Evolutionary conservation across 345 rosid species (phyloP), one percentile per base, ranked within the genome.

Genomic region (Salix exigua): DNA sequence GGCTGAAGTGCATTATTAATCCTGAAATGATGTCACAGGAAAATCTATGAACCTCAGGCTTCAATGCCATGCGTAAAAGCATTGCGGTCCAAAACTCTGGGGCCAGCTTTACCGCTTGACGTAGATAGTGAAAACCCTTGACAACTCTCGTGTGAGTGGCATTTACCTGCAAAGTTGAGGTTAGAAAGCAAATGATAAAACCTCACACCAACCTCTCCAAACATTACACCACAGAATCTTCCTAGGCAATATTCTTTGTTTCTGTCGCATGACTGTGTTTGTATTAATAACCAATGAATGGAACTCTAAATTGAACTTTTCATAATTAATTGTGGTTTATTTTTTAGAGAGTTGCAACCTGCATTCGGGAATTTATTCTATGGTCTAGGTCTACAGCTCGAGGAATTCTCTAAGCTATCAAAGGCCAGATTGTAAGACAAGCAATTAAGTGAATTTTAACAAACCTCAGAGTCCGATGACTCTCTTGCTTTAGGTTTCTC

Each of bases 61-160:
- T 93, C 81, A 79, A 46, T 17, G 85, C 83, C 83, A 92, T 82
- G 26, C 97, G 86, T 64, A 90, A 48, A 31, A 91, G 73, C 98
- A 96, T 92, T 44, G 89, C 86, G 21, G 85, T 86, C 97, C 99
- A 93, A 81, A 90, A 79, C 83, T 89, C 97, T 0, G 97, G 94
- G 23, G 95, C 96, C 82, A 90, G 74, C 82, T 87, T 89, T 64
- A 92, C 86, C 0, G 99, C 97, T 68, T 83, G 84, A n/a, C 75
- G 51, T 21, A 92, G 78, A 68, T 86, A 83, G 10, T 18, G 83
- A 61, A 96, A 89, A 70, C 98, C 97, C 50, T 86, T 77, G 26
- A 64, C 79, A 50, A 92, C 86, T 77, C 98, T 85, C 30, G 11
- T 72, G 42, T 86, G 77, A 68, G 79, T 86, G 50, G 86, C 80